Base-by-base conservation (phyloP, 2,329 filamentous ascomycete genomes). In the Ophiosphaerella korrae region DNA sequence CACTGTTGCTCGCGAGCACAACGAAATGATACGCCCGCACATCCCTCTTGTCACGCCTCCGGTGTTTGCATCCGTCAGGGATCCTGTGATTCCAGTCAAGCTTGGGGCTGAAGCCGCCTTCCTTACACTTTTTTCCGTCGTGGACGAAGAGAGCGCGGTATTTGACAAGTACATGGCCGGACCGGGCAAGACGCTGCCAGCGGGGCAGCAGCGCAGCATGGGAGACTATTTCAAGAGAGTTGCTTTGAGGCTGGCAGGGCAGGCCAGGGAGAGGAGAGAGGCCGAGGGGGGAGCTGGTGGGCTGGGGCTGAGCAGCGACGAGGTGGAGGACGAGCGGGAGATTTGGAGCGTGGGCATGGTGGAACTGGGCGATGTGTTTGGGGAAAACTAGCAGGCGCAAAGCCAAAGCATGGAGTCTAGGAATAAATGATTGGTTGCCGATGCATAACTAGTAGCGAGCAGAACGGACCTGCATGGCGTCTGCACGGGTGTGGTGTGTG, bases 201-300 rank as follows among this genome's bases (percentile, higher is more conserved):
- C 89, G 0, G 88, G 84, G 35, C 86, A 86, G 14, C 94, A 95
- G 82, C 84, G 93, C 62, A 92, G 88, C 72, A 97, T 99, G 88
- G 84, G 87, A 52, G 94, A 99, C 73, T 99, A 99, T 77, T 97
- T 97, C 78, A 96, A 96, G 81, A 82, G 94, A 36, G 90, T 99
- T 58, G 91, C 91, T 1, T 74, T 93, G 66, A 84, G 92, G 62
- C 77, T 97, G 16, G 93, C 89, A n/a, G 84, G 80, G 14, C 94
- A 97, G 73, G 92, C 90, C 1, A 84, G 91, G 55, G 94, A 99
- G 77, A 84, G 94, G 63, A 89, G 85, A 67, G 92, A 96, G 62
- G 94, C 94, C 0, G 92, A 97, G 71, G 93, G 92, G 55, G 94
- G 93, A 7, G 84, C 88, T 51, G 92, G 92, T 40, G 91, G 92